Percentiles rank a stretch among this genome's conserved stretches.
Evolutionary conservation across 257 asterid genomes (phyloP).

Genomic region (Scutellaria galericulata): DNA sequence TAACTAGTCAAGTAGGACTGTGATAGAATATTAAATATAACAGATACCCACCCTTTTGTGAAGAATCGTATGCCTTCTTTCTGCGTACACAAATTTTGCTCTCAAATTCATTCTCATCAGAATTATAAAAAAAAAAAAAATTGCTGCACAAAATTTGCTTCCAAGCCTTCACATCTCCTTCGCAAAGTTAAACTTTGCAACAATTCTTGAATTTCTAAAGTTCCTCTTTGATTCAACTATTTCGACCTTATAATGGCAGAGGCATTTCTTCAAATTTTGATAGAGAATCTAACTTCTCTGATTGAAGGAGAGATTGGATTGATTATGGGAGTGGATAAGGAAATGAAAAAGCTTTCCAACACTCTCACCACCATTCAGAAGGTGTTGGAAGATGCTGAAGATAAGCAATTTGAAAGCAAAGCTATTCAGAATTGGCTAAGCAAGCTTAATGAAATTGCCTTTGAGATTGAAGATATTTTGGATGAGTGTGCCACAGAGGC

Average conservation of each 20-base stretch:
- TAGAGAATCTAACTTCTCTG: constrained; percentile 28
- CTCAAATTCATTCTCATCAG: no score
- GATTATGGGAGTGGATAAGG: constrained; percentile 37
- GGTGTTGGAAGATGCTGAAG: constrained; percentile 34
- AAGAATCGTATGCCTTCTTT: no score
- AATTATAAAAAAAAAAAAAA: no score
- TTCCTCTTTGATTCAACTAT: neutral
- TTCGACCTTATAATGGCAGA: constrained; percentile 35
- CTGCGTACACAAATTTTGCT: no score
- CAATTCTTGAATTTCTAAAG: neutral
- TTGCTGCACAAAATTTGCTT: no score
- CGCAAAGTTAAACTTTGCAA: neutral
- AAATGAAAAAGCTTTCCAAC: constrained; percentile 38
- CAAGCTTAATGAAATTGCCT: constrained; percentile 33
- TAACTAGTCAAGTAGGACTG: no score
- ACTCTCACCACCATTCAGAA: constrained; percentile 37
- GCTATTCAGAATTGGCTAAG: constrained; percentile 32
- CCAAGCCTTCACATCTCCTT: neutral
- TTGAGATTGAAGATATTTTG: constrained; percentile 40
- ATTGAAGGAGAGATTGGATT: constrained; percentile 37
- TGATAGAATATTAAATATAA: no score
- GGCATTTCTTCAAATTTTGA: constrained; percentile 18
- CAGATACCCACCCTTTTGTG: no score
- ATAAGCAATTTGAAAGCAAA: constrained; percentile 16
- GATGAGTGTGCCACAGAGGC: constrained; percentile 38